Evolutionary conservation across 1,139 yeast species (phyloP).

Genomic region (Nakaseomyces nivariensis): DNA sequence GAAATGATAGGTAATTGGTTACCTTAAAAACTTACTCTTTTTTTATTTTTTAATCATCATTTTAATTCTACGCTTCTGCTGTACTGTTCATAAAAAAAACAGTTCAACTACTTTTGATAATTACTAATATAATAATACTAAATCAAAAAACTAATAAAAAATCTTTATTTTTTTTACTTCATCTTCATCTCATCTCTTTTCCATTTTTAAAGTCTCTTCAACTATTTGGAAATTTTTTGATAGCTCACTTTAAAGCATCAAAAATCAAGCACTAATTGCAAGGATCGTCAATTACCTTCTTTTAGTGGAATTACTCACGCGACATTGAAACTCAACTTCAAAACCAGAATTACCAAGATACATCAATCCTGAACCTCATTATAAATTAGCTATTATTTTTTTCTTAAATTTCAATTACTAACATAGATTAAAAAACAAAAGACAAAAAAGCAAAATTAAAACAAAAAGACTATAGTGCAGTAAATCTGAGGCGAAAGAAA

Average conservation of each 20-base stretch:
- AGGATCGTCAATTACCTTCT: no score
- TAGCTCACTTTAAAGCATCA: no score
- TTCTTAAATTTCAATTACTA: not conserved
- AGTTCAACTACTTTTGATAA: not conserved
- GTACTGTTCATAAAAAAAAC: not conserved
- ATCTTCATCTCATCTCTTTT: not conserved
- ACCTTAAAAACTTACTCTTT: not conserved
- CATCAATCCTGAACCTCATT: not conserved
- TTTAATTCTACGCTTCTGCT: not conserved
- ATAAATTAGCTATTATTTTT: not conserved
- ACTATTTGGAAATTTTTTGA: not conserved
- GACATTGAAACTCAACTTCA: no score
- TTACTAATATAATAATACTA: conserved; percentile 1
- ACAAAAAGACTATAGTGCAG: not conserved
- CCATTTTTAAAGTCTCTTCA: not conserved
- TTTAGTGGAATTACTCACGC: no score
- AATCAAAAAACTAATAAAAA: not conserved
- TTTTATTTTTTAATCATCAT: not conserved
- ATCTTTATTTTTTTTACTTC: not conserved
- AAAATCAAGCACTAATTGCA: no score
- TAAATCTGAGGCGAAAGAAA: no score
- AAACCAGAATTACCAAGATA: no score
- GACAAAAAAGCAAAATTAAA: not conserved
- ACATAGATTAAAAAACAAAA: not conserved
- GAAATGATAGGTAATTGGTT: no score